phyloP scores from a whole-genome alignment of 768 basidiomycete genomes.

The Suillus clintonianus region DNA sequence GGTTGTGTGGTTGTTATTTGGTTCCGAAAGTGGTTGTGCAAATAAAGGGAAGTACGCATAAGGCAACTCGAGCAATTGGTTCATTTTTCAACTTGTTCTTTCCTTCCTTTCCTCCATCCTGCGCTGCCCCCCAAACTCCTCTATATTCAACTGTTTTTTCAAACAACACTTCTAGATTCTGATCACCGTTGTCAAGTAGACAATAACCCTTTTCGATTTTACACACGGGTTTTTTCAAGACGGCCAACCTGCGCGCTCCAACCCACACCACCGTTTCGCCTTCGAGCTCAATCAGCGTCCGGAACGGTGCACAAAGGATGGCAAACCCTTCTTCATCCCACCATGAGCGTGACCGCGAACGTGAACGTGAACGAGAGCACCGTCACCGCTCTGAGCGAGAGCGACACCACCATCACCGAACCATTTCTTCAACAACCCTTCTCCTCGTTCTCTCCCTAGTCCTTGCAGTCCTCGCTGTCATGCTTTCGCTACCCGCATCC shows the following conservation, averaged over 20 bases:
- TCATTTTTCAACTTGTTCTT: constrained; percentile 29
- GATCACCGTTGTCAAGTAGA: constrained; percentile 3
- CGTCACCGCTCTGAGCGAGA: constrained; percentile 63
- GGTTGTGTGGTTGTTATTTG: constrained; percentile 28
- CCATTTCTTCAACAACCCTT: constrained; percentile 88
- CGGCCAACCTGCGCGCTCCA: constrained; percentile 63
- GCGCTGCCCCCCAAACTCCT: constrained; percentile 17
- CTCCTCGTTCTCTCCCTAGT: constrained; percentile 85
- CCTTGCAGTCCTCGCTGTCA: constrained; percentile 85
- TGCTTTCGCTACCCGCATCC: constrained; percentile 80
- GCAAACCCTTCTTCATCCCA: constrained; percentile 86
- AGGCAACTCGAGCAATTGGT: constrained; percentile 31
- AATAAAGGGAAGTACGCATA: constrained; percentile 17
- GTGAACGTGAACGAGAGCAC: constrained; percentile 52
- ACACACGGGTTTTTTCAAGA: constrained; percentile 43
- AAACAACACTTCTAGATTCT: background rate
- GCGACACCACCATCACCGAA: constrained; percentile 77
- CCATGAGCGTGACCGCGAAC: constrained; percentile 55
- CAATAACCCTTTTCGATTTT: constrained; percentile 11
- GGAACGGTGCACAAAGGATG: constrained; percentile 54
- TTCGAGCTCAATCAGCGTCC: constrained; percentile 61
- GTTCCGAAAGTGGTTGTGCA: constrained; percentile 21
- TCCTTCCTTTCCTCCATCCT: background rate
- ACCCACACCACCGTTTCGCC: constrained; percentile 79
- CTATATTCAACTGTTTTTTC: constrained; percentile 14